phyloP scores from a whole-genome alignment of 148 eudicot genomes.

The Chenopodium berlandieri region DNA sequence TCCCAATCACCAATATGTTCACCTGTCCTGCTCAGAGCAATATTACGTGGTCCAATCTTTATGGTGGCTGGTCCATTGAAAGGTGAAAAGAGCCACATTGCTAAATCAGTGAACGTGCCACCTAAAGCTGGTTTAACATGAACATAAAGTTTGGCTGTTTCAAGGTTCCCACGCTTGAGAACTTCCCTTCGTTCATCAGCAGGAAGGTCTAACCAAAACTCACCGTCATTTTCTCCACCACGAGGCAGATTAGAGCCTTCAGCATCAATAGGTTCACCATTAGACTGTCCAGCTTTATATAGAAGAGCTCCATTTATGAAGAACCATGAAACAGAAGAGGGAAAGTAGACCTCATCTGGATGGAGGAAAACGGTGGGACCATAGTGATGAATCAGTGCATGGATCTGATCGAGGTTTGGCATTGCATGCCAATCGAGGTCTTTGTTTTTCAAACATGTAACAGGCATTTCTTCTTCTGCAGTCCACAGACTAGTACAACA shows the following conservation, averaged over 20 bases:
- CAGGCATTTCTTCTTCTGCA: constrained; percentile 39
- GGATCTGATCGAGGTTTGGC: constrained; percentile 78
- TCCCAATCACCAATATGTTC: constrained; percentile 93
- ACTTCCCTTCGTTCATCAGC: constrained; percentile 39
- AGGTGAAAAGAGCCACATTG: constrained; percentile 90
- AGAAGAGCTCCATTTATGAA: constrained; percentile 69
- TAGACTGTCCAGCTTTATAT: constrained; percentile 34
- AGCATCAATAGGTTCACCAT: constrained; percentile 52
- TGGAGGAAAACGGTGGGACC: constrained; percentile 90
- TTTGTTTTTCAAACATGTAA: constrained; percentile 65
- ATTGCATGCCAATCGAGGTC: constrained; percentile 44
- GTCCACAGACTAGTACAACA: constrained; percentile 47
- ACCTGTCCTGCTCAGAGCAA: constrained; percentile 54
- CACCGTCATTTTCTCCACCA: constrained; percentile 64
- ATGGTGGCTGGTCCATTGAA: constrained; percentile 80
- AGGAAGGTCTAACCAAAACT: constrained; percentile 86
- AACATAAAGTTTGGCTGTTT: constrained; percentile 63
- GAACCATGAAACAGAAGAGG: constrained; percentile 87
- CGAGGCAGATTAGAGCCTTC: constrained; percentile 75
- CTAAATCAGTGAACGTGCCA: constrained; percentile 80
- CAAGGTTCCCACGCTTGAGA: constrained; percentile 62
- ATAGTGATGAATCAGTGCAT: constrained; percentile 72
- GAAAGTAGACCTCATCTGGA: constrained; percentile 71
- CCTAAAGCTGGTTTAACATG: constrained; percentile 91
- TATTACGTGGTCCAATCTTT: constrained; percentile 57